Evolutionary conservation across 2,329 filamentous ascomycete species (phyloP).

Genomic region (Colletotrichum magnum): DNA sequence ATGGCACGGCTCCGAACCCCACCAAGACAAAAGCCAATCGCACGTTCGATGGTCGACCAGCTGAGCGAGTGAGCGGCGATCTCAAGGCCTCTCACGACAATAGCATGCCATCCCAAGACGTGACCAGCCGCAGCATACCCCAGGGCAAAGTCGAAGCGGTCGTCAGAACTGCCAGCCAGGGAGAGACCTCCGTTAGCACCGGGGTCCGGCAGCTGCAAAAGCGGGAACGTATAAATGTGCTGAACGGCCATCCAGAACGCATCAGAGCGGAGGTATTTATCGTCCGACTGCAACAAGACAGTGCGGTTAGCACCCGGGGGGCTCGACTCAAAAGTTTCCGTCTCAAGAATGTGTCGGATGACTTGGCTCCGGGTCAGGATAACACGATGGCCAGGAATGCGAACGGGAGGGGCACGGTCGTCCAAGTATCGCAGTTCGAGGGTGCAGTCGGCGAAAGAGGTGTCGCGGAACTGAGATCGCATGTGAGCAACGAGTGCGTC

Average conservation of each 20-base stretch:
- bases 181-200: slow-evolving; percentile 48
- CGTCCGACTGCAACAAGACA: slow-evolving; percentile 63
- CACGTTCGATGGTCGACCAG: slow-evolving; percentile 75
- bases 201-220: slow-evolving; percentile 56
- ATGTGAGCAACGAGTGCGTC: slow-evolving; percentile 58
- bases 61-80: slow-evolving; percentile 70
- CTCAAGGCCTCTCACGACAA: slow-evolving; percentile 71
- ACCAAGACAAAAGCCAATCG: slow-evolving; percentile 70
- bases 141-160: slow-evolving; percentile 69
- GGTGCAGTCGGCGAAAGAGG: slow-evolving; percentile 59
- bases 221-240: slow-evolving; percentile 68
- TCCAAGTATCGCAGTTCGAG: slow-evolving; percentile 62
- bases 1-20: slow-evolving; percentile 44
- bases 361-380: slow-evolving; percentile 68
- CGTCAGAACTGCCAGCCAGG: slow-evolving; percentile 55
- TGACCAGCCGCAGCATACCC: slow-evolving; percentile 76
- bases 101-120: slow-evolving; percentile 67
- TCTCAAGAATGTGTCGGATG: slow-evolving; percentile 46
- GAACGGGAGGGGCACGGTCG: slow-evolving; percentile 53
- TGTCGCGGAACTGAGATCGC: slow-evolving; percentile 55
- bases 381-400: slow-evolving; percentile 68
- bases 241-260: slow-evolving; percentile 71
- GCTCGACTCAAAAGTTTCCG: slow-evolving; percentile 35
- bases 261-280: slow-evolving; percentile 68
- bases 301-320: slow-evolving; percentile 50